These are phyloP conservation scores for Pythium coloratum DNA, from an alignment of 352 stramenopile genomes.

Conservation along the genomic window DNA sequence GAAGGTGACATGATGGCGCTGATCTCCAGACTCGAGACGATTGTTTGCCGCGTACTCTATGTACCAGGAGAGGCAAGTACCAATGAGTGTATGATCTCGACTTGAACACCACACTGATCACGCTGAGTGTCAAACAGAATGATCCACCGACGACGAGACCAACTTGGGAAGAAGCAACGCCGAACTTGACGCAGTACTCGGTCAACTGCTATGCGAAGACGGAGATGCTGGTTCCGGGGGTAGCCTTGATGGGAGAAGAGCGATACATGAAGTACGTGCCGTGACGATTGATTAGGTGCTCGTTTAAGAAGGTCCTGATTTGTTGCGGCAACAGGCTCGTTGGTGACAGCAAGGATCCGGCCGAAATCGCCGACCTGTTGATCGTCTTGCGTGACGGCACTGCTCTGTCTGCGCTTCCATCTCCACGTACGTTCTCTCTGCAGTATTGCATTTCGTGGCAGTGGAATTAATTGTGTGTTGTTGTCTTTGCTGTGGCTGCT, in stretches of 20 bases:
- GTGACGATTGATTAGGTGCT: not conserved
- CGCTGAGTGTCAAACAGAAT: slow-evolving; percentile 34
- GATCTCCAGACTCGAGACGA: slow-evolving; percentile 85
- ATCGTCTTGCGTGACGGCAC: slow-evolving; percentile 62
- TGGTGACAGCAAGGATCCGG: slow-evolving; percentile 57
- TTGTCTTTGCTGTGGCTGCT: not conserved
- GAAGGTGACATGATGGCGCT: slow-evolving; percentile 90
- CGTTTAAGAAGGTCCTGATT: not conserved
- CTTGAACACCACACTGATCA: too few relatives aligned
- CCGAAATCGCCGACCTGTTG: slow-evolving; percentile 50
- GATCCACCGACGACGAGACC: slow-evolving; percentile 78
- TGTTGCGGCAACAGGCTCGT: slow-evolving; percentile 35
- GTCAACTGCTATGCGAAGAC: slow-evolving; percentile 63
- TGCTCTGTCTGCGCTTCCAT: slow-evolving; percentile 41
- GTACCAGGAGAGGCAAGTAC: slow-evolving; percentile 55
- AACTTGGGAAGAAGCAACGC: slow-evolving; percentile 37
- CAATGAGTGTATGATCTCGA: too few relatives aligned
- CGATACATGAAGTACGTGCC: slow-evolving; percentile 56
- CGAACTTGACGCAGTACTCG: slow-evolving; percentile 82
- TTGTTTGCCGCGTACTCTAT: slow-evolving; percentile 86
- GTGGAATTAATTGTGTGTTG: not conserved
- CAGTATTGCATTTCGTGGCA: not conserved
- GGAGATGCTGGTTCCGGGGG: slow-evolving; percentile 37
- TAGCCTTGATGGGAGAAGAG: slow-evolving; percentile 50
- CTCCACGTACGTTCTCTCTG: slow-evolving; percentile 23